Conservation (phyloP, 2,329 filamentous ascomycete species). For the Clathrospora elynae region DNA sequence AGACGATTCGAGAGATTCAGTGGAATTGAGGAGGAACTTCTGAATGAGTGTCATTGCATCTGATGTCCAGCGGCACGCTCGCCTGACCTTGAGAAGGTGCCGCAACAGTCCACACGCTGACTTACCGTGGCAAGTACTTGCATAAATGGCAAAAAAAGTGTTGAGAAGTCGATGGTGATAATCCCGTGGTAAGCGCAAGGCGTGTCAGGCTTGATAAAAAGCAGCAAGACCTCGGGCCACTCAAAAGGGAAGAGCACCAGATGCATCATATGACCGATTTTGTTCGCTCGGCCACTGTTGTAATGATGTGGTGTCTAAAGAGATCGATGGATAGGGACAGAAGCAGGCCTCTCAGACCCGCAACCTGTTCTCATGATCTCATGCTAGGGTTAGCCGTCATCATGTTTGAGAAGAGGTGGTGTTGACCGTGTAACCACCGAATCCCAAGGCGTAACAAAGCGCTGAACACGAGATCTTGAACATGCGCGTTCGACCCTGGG, state of each 20-base stretch:
- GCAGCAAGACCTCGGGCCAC: background rate
- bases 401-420: constrained; percentile 4
- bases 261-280: constrained; percentile 7
- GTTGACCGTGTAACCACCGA: background rate
- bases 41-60: too few relatives aligned
- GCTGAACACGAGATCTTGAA: constrained; percentile 11
- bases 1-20: background rate
- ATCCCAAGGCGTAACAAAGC: constrained; percentile 1
- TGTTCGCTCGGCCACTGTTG: background rate
- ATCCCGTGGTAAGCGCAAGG: constrained; percentile 1
- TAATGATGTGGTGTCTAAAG: background rate
- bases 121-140: background rate
- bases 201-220: background rate
- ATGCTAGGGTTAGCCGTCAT: background rate
- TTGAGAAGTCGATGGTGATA: background rate
- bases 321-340: too few relatives aligned
- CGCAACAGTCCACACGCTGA: background rate
- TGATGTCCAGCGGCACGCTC: too few relatives aligned
- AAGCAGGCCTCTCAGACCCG: background rate
- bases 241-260: constrained; percentile 1
- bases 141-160: background rate
- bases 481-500: constrained; percentile 10
- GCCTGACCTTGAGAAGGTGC: too few relatives aligned
- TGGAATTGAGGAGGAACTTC: too few relatives aligned
- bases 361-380: background rate